These are phyloP conservation scores for Plasmodium ovale DNA, from an alignment of 169 alveolate species.

Conservation along the genomic window DNA sequence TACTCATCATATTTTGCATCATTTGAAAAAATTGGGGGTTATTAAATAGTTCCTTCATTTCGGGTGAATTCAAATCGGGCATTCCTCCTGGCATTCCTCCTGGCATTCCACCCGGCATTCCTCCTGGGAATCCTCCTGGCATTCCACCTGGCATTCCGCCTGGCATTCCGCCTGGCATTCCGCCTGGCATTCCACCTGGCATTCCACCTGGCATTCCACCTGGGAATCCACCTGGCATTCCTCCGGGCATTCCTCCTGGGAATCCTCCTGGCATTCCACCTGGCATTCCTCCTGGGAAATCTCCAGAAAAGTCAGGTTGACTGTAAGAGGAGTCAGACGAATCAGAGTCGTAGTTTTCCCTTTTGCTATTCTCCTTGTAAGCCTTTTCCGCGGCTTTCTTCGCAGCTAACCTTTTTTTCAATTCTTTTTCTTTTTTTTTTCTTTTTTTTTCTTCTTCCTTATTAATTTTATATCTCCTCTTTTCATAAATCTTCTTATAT, in stretches of 20 bases:
- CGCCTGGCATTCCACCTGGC: slow-evolving; percentile 83
- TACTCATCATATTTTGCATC: slow-evolving; percentile 85
- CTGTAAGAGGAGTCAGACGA: slow-evolving; percentile 62
- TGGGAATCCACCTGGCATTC: slow-evolving; percentile 80
- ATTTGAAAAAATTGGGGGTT: slow-evolving; percentile 77
- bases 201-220: slow-evolving; percentile 80
- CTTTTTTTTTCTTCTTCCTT: slow-evolving; percentile 79
- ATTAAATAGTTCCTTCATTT: slow-evolving; percentile 70
- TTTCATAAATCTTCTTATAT: slow-evolving; percentile 82
- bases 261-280: slow-evolving; percentile 82
- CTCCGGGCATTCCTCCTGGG: slow-evolving; percentile 80
- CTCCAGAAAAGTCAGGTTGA: slow-evolving; percentile 77
- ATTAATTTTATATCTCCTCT: slow-evolving; percentile 73
- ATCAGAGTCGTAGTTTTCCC: slow-evolving; percentile 55
- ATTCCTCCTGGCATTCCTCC: slow-evolving; percentile 84
- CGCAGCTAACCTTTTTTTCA: slow-evolving; percentile 79
- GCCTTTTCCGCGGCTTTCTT: slow-evolving; percentile 77
- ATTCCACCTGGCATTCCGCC: slow-evolving; percentile 82
- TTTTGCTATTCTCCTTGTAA: slow-evolving; percentile 75
- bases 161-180: slow-evolving; percentile 80
- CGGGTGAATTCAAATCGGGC: slow-evolving; percentile 79
- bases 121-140: slow-evolving; percentile 82
- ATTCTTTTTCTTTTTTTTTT: slow-evolving; percentile 76
- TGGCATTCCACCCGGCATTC: slow-evolving; percentile 81
- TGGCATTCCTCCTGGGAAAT: slow-evolving; percentile 77